Evolutionary conservation across 2,329 filamentous ascomycete species (phyloP), one percentile per base, ranked within the genome.

Genomic region (Fusarium palustre): DNA sequence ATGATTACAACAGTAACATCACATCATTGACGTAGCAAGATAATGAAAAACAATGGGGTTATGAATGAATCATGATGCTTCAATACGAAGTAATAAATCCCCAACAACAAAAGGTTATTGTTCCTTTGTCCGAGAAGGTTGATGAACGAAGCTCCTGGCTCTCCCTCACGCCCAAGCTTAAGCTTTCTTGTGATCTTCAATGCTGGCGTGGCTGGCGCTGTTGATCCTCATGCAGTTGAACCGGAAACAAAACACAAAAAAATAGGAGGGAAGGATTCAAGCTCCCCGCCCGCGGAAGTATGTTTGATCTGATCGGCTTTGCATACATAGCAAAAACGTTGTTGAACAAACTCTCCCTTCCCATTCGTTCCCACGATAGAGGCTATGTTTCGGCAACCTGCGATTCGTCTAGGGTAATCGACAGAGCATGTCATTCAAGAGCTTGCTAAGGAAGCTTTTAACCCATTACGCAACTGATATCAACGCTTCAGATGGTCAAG

Each of bases 381-480:
- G 43, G 45, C 36, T 39, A 30, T 16, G 13, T 16, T 34, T 43
- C 24, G 30, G 45, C 50, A 59, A 34, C 54, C 42, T 31, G 42
- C 34, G 42, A 43, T 42, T 25, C 22, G 11, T 69, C 66, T 53
- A 69, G 61, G 66, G 66, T 69, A 69, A 47, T 58, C 53, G 33
- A 59, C 57, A 53, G 42, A 42, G 28, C 22, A 53, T 62, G 66
- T 63, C 66, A 70, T 58, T 28, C 11, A 39, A 15, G 11, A 18
- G 4, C 46, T 47, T 13, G 31, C 31, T 6, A 22, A 45, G 55
- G 18, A 47, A 64, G 43, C 30, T 22, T 54, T 46, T 42, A 7
- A 10, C 43, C 9, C 38, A 69, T 69, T 66, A 69, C 66, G 66
- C 66, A 69, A 62, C 46, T 48, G 55, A 25, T 24, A n/a, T 64